Evolutionary conservation across 73 alveolate species (phyloP).

Genomic region (Paraurostyla sp.): DNA sequence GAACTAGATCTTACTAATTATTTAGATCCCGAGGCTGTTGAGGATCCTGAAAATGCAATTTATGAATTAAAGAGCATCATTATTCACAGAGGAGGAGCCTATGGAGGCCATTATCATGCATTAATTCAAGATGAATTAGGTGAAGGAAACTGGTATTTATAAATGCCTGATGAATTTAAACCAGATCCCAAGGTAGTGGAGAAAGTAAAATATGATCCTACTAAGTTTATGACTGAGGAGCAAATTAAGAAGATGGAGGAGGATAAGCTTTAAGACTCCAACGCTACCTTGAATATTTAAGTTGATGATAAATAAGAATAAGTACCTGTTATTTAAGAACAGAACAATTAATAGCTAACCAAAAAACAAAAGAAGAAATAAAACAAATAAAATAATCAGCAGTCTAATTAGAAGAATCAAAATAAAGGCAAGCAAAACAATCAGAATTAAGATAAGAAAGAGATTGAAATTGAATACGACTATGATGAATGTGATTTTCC

Average conservation of each 20-base stretch:
- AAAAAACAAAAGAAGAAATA: conserved; percentile 46
- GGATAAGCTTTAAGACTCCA: not conserved
- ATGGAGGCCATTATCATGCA: conserved; percentile 98
- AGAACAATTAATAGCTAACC: not conserved
- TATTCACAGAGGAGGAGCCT: conserved; percentile 97
- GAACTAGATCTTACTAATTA: conserved; percentile 91
- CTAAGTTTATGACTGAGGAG: conserved; percentile 61
- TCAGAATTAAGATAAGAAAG: conserved; percentile 70
- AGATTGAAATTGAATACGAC: conserved; percentile 64
- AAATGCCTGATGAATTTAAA: conserved; percentile 62
- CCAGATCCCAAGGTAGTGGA: conserved; percentile 79
- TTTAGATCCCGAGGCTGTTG: conserved; percentile 76
- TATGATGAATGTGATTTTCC: conserved; percentile 92
- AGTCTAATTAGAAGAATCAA: conserved; percentile 41
- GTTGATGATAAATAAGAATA: not conserved
- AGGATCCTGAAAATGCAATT: conserved; percentile 70
- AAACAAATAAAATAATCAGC: conserved; percentile 53
- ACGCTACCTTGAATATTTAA: not conserved
- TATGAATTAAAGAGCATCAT: conserved; percentile 96
- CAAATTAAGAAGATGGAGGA: conserved; percentile 56
- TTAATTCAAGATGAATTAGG: conserved; percentile 95
- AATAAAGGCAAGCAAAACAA: conserved; percentile 59
- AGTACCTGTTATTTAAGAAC: not conserved
- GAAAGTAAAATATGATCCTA: conserved; percentile 57
- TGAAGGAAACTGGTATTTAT: conserved; percentile 94